A percentile compares a stretch with the other conserved stretches of the same genome.
Evolutionary conservation across 345 rosid genomes (phyloP).

Genomic region (Bruguiera gymnorhiza): DNA sequence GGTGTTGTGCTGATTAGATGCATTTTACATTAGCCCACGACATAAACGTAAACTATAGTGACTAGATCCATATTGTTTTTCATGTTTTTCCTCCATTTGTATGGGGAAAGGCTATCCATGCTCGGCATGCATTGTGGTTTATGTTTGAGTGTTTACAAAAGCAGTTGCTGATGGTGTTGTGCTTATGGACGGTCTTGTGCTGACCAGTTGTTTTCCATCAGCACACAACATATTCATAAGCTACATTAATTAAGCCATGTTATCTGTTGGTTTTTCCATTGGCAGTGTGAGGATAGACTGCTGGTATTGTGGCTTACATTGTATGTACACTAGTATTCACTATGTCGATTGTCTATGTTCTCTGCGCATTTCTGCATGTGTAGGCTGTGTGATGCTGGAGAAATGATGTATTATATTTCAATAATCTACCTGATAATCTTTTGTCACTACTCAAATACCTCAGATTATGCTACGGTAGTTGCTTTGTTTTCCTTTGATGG

Average conservation of each 20-base stretch:
- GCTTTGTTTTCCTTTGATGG: background rate
- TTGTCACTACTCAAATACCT: background rate
- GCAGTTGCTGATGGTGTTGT: background rate
- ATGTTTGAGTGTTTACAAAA: background rate
- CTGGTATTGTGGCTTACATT: slow-evolving; percentile 35
- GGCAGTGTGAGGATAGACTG: slow-evolving; percentile 18
- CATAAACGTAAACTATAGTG: slow-evolving; percentile 24
- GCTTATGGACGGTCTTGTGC: slow-evolving; percentile 48
- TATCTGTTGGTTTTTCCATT: slow-evolving; percentile 28
- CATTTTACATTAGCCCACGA: slow-evolving; percentile 19
- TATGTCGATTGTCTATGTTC: background rate
- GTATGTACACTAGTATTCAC: background rate
- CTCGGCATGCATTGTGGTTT: background rate
- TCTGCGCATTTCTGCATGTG: background rate
- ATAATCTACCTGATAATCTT: background rate
- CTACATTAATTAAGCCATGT: slow-evolving; percentile 10
- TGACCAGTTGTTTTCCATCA: slow-evolving; percentile 25
- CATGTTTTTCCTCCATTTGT: slow-evolving; percentile 7
- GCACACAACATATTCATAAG: slow-evolving; percentile 54
- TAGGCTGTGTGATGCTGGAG: background rate
- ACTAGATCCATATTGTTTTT: slow-evolving; percentile 1
- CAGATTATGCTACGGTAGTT: background rate
- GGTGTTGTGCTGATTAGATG: slow-evolving; percentile 11
- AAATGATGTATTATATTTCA: no score
- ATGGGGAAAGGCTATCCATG: slow-evolving; percentile 5